These are phyloP conservation scores for Juncus inflexus DNA, from an alignment of 176 grass and related monocot species.

Conservation along the genomic window DNA sequence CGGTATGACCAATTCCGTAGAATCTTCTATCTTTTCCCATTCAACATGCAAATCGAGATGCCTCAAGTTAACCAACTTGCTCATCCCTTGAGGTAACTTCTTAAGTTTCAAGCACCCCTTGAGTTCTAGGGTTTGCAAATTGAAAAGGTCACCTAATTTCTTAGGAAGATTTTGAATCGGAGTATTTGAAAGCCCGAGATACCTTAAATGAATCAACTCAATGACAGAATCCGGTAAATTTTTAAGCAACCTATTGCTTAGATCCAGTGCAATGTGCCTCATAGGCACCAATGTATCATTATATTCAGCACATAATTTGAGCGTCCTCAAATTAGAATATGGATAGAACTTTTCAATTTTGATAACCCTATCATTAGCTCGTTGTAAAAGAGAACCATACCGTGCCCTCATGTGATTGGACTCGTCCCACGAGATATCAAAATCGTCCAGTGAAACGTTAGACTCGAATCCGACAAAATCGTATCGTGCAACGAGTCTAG, in stretches of 20 bases:
- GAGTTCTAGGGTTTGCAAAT: constrained; percentile 44
- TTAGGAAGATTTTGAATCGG: constrained; percentile 34
- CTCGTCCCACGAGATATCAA: too few relatives aligned
- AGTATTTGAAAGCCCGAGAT: constrained; percentile 35
- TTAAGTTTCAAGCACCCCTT: constrained; percentile 33
- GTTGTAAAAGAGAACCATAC: constrained; percentile 24
- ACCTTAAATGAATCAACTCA: constrained; percentile 36
- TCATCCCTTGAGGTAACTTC: constrained; percentile 37
- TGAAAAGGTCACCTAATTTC: constrained; percentile 30
- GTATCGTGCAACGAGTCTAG: constrained; percentile 21
- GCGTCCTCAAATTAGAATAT: constrained; percentile 28
- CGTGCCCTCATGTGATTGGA: not conserved
- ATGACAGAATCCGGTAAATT: constrained; percentile 37
- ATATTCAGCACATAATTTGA: constrained; percentile 20
- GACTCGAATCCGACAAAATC: too few relatives aligned
- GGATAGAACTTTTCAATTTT: constrained; percentile 30
- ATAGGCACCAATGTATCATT: constrained; percentile 1
- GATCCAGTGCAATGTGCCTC: constrained; percentile 31
- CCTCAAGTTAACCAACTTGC: constrained; percentile 45
- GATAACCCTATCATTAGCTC: not conserved
- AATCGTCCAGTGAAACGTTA: too few relatives aligned
- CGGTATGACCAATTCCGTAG: constrained; percentile 27
- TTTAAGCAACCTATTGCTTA: constrained; percentile 34
- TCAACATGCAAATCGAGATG: constrained; percentile 57
- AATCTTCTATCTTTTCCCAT: constrained; percentile 42